Evolutionary conservation across 805 yeast species (phyloP).

Genomic region (Kluyveromyces lactis): DNA sequence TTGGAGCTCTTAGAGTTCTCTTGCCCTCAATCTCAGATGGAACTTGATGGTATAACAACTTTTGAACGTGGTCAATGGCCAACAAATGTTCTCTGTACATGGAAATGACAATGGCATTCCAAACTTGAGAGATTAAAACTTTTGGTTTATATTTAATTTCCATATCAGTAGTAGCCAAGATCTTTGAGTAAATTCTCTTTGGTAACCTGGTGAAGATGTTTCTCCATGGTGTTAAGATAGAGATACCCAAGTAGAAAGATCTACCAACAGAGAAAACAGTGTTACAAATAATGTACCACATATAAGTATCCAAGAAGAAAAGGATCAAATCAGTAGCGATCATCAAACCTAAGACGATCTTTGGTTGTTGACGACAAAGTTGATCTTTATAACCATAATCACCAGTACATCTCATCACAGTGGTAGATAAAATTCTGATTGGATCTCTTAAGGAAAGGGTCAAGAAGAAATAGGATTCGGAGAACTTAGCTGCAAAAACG

Average conservation of each 20-base stretch:
- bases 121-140: constrained; percentile 94
- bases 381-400: constrained; percentile 75
- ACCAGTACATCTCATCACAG: constrained; percentile 91
- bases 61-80: constrained; percentile 98
- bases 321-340: constrained; percentile 83
- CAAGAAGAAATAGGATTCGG: constrained; percentile 90
- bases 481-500: constrained; percentile 81
- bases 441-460: constrained; percentile 89
- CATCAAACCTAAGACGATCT: constrained; percentile 88
- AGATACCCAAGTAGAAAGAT: constrained; percentile 97
- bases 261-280: constrained; percentile 94
- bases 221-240: constrained; percentile 99
- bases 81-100: constrained; percentile 99
- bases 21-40: constrained; percentile 97
- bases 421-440: constrained; percentile 76
- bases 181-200: constrained; percentile 96
- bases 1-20: constrained; percentile 97
- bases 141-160: constrained; percentile 98
- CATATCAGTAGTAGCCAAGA: constrained; percentile 97
- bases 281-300: constrained; percentile 97
- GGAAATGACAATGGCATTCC: constrained; percentile 98
- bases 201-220: constrained; percentile 96
- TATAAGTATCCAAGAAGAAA: constrained; percentile 96
- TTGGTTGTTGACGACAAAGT: constrained; percentile 80
- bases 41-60: constrained; percentile 94